Conservation (phyloP, 371 early-diverging fungal species). For the Phascolomyces articulosus region DNA sequence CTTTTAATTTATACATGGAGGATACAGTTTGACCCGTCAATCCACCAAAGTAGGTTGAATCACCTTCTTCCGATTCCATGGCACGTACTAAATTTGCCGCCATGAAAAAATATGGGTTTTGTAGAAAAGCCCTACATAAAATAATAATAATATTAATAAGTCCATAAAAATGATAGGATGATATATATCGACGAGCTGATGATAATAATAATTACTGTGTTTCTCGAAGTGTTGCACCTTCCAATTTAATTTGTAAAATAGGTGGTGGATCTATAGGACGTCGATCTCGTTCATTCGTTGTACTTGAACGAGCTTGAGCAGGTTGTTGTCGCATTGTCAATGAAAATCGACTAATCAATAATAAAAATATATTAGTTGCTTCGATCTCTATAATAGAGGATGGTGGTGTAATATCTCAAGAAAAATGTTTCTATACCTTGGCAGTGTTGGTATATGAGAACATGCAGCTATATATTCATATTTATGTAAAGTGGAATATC, state of each 20-base stretch:
- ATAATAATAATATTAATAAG: neutral
- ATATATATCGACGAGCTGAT: too few relatives aligned
- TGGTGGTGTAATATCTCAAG: neutral
- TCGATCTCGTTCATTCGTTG: constrained; percentile 26
- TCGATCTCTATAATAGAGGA: too few relatives aligned
- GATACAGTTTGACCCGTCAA: constrained; percentile 48
- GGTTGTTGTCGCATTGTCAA: constrained; percentile 24
- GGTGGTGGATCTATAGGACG: constrained; percentile 27
- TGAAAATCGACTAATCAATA: constrained; percentile 12
- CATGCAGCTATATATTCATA: constrained; percentile 17
- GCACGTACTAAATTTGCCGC: constrained; percentile 43
- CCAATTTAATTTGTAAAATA: constrained; percentile 23
- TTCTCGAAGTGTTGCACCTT: constrained; percentile 16
- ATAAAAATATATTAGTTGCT: too few relatives aligned
- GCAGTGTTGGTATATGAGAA: constrained; percentile 15
- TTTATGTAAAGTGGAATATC: constrained; percentile 7
- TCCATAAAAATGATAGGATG: too few relatives aligned
- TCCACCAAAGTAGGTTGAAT: constrained; percentile 32
- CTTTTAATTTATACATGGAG: constrained; percentile 50
- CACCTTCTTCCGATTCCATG: constrained; percentile 30
- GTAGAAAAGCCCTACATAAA: constrained; percentile 61
- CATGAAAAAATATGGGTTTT: constrained; percentile 49
- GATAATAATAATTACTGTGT: constrained; percentile 15
- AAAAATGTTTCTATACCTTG: constrained; percentile 7
- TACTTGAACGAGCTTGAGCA: constrained; percentile 24